These are phyloP conservation scores for Volvox africanus DNA, from an alignment of 139 green algal genomes.

Conservation along the genomic window DNA sequence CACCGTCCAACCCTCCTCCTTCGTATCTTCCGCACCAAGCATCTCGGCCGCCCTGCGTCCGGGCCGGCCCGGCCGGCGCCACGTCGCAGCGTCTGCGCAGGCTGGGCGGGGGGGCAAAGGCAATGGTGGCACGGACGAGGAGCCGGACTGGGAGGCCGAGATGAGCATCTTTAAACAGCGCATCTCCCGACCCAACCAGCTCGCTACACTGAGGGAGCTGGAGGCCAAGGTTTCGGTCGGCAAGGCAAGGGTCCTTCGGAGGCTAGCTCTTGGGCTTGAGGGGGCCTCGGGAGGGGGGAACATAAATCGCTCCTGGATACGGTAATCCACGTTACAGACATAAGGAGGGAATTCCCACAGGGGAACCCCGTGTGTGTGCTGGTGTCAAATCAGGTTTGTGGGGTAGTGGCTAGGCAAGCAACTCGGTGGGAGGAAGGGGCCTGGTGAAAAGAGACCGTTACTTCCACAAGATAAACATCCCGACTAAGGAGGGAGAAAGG, in stretches of 20 bases:
- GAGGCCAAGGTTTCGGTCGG: conserved; percentile 81
- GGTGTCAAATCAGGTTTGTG: no score
- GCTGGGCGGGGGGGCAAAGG: not conserved
- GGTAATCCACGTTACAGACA: no score
- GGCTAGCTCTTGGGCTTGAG: not conserved
- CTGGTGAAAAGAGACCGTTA: no score
- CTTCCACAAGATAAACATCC: no score
- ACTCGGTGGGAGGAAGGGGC: no score
- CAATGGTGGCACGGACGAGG: conserved; percentile 47
- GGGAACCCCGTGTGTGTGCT: no score
- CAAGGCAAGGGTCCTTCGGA: conserved; percentile 59
- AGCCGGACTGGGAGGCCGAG: conserved; percentile 86
- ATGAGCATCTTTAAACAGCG: conserved; percentile 90
- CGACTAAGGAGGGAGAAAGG: no score
- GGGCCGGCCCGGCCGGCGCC: not conserved
- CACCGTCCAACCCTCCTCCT: not conserved
- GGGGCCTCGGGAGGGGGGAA: no score
- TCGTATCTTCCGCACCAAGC: not conserved
- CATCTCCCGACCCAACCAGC: conserved; percentile 80
- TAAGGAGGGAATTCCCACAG: no score
- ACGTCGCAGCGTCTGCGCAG: not conserved
- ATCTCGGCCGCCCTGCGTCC: not conserved
- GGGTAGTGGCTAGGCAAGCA: no score
- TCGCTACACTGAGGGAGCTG: conserved; percentile 83
- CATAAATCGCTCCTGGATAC: no score